Percentiles rank a stretch among this genome's conserved stretches.
These are phyloP conservation scores for Solanum chacoense DNA, from an alignment of 305 asterid species.

Conservation along the genomic window DNA sequence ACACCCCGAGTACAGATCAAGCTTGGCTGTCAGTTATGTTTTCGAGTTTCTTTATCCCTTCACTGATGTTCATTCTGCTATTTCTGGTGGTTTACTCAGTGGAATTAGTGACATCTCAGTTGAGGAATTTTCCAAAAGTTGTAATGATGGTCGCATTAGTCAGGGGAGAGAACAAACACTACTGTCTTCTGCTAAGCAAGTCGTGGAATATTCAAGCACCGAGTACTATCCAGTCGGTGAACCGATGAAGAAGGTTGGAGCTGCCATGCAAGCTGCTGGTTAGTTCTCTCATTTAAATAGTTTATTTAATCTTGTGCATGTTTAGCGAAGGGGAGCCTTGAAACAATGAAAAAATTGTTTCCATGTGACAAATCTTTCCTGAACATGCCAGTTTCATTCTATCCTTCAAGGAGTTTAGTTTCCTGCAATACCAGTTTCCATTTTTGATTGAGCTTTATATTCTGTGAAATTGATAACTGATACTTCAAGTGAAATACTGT, in stretches of 20 bases:
- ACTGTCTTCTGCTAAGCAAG: conserved; percentile 59
- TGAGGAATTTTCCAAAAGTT: conserved; percentile 14
- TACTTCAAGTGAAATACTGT: background rate
- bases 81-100: conserved; percentile 7
- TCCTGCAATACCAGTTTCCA: background rate
- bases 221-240: conserved; percentile 72
- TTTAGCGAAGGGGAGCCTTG: background rate
- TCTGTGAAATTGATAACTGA: background rate
- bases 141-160: conserved; percentile 3
- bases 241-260: conserved; percentile 58
- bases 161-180: conserved; percentile 15
- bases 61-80: conserved; percentile 7
- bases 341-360: background rate
- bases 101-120: conserved; percentile 8
- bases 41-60: conserved; percentile 56
- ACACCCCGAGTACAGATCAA: conserved; percentile 50
- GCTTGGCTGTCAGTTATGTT: conserved; percentile 69
- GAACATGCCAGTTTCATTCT: background rate
- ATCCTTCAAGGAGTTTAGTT: background rate
- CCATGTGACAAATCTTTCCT: background rate
- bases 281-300: background rate
- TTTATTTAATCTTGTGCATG: background rate
- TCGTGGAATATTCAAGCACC: conserved; percentile 30
- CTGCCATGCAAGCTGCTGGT: conserved; percentile 86
- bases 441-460: background rate